Percentiles rank a stretch among this genome's conserved stretches.
Evolutionary conservation across 108 stramenopile species (phyloP).

Genomic region (Skeletonema grethae): DNA sequence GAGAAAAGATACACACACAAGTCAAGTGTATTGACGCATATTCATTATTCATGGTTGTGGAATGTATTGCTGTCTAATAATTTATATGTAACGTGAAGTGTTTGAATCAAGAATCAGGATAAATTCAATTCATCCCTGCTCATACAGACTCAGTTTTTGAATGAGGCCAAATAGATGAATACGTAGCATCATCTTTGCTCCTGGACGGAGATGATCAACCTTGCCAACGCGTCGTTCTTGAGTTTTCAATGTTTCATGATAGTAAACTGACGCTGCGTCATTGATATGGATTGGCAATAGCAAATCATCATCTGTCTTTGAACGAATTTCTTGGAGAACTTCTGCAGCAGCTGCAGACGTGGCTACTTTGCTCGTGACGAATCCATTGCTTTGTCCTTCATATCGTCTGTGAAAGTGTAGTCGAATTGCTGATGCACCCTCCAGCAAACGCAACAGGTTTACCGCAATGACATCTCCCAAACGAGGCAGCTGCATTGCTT

Average conservation of each 20-base stretch:
- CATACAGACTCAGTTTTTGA: conserved; percentile 37
- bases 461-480: conserved; percentile 46
- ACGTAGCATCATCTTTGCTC: conserved; percentile 51
- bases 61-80: neutral
- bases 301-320: conserved; percentile 16
- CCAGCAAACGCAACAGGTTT: conserved; percentile 49
- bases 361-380: neutral
- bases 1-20: neutral
- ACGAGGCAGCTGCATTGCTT: conserved; percentile 12
- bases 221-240: neutral
- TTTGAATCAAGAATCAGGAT: neutral
- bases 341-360: conserved; percentile 28
- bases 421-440: conserved; percentile 40
- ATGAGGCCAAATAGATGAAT: conserved; percentile 37
- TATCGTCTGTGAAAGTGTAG: conserved; percentile 25
- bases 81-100: neutral
- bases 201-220: conserved; percentile 20
- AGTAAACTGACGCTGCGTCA: conserved; percentile 36
- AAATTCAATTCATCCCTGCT: conserved; percentile 21
- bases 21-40: neutral
- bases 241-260: conserved; percentile 8
- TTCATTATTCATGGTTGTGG: neutral
- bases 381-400: neutral
- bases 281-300: conserved; percentile 28
- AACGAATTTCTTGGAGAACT: conserved; percentile 42